Conservation (phyloP, 306 rosid genomes). For the Hylodesmum podocarpum region DNA sequence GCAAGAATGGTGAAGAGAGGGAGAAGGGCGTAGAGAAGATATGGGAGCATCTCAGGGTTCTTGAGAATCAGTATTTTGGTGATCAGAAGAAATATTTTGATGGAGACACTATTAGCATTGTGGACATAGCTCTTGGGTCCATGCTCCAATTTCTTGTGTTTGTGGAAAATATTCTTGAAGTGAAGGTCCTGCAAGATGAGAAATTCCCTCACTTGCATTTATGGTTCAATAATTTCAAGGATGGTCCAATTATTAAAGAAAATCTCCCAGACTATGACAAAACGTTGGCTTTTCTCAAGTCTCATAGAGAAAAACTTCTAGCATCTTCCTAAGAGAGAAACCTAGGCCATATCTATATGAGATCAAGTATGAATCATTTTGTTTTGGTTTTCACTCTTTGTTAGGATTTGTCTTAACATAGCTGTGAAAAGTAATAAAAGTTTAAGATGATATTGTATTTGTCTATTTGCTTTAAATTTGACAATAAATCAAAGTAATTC, state of each 20-base stretch:
- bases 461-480: too few species aligned
- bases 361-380: background rate
- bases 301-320: background rate
- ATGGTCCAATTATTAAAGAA: slow-evolving; percentile 43
- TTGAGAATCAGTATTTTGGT: slow-evolving; percentile 28
- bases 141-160: background rate
- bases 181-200: slow-evolving; percentile 26
- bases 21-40: slow-evolving; percentile 1
- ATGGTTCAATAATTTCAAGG: slow-evolving; percentile 47
- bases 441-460: too few species aligned
- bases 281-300: background rate
- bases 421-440: background rate
- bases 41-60: slow-evolving; percentile 6
- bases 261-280: slow-evolving; percentile 38
- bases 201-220: slow-evolving; percentile 43
- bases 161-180: background rate
- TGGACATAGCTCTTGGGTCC: slow-evolving; percentile 38
- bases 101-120: slow-evolving; percentile 33
- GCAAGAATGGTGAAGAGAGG: slow-evolving; percentile 3
- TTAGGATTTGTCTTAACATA: background rate
- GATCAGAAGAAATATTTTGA: slow-evolving; percentile 35
- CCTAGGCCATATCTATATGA: too few species aligned
- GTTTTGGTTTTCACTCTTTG: background rate
- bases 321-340: slow-evolving; percentile 16
- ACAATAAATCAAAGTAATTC: too few species aligned